Conservation (phyloP, 1,284 basidiomycete genomes). For the Microbotryum intermedium region DNA sequence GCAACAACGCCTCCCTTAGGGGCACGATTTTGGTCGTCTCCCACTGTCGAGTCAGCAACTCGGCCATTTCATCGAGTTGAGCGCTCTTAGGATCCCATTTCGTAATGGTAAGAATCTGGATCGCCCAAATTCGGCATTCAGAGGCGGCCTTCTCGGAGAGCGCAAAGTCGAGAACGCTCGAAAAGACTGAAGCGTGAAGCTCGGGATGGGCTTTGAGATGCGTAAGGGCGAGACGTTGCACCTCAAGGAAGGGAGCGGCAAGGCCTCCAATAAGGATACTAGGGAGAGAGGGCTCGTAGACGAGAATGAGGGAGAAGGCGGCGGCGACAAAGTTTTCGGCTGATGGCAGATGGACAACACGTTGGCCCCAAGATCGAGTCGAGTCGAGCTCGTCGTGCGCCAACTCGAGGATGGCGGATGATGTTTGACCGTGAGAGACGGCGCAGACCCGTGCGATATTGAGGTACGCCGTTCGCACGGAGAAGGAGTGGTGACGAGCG, state of each 20-base stretch:
- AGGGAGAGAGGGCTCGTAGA: background rate
- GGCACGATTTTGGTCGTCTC: conserved; percentile 12
- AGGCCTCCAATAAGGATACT: conserved; percentile 3
- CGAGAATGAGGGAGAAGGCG: conserved; percentile 9
- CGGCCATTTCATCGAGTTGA: background rate
- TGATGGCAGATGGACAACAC: conserved; percentile 12
- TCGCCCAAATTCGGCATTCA: conserved; percentile 8
- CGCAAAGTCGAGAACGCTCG: background rate
- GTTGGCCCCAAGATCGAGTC: background rate
- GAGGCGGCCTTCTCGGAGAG: conserved; percentile 5
- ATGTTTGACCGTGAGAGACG: background rate
- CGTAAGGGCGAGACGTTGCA: conserved; percentile 8
- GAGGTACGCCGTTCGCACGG: conserved; percentile 14
- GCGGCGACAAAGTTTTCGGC: conserved; percentile 22
- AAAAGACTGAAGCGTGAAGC: background rate
- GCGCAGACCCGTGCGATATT: conserved; percentile 13
- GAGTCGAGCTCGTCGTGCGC: conserved; percentile 2
- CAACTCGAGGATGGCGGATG: background rate
- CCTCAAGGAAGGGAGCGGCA: conserved; percentile 11
- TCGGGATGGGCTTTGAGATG: background rate
- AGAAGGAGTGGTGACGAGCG: conserved; percentile 5
- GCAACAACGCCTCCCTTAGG: conserved; percentile 20
- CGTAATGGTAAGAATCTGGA: background rate
- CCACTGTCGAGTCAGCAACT: background rate
- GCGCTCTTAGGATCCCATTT: background rate